Evolutionary conservation across 2,329 filamentous ascomycete species (phyloP).

Genomic region (Plectosphaerella sp.): DNA sequence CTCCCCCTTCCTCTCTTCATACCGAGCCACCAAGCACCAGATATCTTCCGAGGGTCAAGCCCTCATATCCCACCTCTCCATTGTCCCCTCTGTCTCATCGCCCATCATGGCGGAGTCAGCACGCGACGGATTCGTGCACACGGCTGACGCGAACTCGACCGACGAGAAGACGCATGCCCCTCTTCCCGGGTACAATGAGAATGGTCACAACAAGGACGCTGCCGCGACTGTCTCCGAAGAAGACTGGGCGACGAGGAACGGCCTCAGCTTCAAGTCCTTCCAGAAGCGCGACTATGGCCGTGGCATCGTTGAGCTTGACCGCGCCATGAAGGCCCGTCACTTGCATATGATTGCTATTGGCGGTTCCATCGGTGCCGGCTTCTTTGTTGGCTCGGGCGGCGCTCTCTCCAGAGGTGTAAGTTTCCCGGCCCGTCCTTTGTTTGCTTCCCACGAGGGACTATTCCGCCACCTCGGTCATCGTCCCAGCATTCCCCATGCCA

Average conservation of each 20-base stretch:
- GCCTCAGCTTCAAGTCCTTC: constrained; percentile 17
- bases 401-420: constrained; percentile 42
- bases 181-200: constrained; percentile 2
- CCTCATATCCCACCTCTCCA: neutral
- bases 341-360: constrained; percentile 48
- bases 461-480: no score
- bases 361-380: constrained; percentile 54
- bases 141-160: neutral
- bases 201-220: neutral
- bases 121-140: neutral
- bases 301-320: constrained; percentile 17
- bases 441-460: no score
- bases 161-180: neutral
- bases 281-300: constrained; percentile 14
- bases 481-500: no score
- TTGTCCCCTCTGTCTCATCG: neutral
- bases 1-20: neutral
- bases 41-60: no score
- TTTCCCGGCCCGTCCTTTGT: constrained; percentile 1
- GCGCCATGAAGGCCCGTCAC: constrained; percentile 38
- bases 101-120: neutral
- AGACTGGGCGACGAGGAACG: constrained; percentile 12
- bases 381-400: constrained; percentile 55
- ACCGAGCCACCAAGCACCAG: no score
- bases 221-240: constrained; percentile 1